These are phyloP conservation scores for Pyrenophora graminea DNA, from an alignment of 2,329 filamentous ascomycete genomes.

Conservation along the genomic window DNA sequence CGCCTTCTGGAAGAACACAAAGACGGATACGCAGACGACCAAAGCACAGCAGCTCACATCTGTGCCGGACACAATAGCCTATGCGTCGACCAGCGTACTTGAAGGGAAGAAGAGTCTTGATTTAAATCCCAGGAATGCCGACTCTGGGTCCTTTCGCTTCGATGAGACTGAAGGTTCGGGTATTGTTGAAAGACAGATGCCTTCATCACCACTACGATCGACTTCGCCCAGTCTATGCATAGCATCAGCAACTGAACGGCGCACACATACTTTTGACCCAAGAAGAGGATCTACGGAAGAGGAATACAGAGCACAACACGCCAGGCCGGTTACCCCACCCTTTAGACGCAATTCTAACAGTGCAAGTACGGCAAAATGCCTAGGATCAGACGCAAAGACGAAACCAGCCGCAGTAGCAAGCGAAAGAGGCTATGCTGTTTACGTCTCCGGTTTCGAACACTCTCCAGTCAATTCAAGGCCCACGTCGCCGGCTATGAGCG, in stretches of 20 bases:
- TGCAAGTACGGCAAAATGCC: neutral
- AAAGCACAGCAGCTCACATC: conserved; percentile 6
- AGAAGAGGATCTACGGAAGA: neutral
- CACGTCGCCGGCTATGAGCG: conserved; percentile 16
- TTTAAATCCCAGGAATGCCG: conserved; percentile 20
- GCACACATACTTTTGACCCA: neutral
- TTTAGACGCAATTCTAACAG: neutral
- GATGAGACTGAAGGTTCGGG: conserved; percentile 10
- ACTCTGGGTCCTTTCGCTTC: conserved; percentile 25
- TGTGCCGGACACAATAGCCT: conserved; percentile 6
- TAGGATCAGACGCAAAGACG: neutral
- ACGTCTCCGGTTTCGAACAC: conserved; percentile 26
- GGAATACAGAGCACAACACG: neutral
- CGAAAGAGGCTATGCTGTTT: conserved; percentile 34
- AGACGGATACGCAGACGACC: conserved; percentile 15
- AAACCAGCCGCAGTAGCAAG: conserved; percentile 1
- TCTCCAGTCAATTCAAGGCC: conserved; percentile 10
- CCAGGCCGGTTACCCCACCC: neutral
- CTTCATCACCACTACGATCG: neutral
- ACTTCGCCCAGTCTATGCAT: too few relatives aligned
- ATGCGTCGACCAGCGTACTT: neutral
- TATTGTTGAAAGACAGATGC: neutral
- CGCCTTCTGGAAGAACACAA: conserved; percentile 27
- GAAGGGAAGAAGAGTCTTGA: conserved; percentile 10
- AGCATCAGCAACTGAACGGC: too few relatives aligned